Percentiles rank a stretch among this genome's conserved stretches.
Evolutionary conservation across 2,329 filamentous ascomycete genomes (phyloP).

Genomic region (Botrytis paeoniae): DNA sequence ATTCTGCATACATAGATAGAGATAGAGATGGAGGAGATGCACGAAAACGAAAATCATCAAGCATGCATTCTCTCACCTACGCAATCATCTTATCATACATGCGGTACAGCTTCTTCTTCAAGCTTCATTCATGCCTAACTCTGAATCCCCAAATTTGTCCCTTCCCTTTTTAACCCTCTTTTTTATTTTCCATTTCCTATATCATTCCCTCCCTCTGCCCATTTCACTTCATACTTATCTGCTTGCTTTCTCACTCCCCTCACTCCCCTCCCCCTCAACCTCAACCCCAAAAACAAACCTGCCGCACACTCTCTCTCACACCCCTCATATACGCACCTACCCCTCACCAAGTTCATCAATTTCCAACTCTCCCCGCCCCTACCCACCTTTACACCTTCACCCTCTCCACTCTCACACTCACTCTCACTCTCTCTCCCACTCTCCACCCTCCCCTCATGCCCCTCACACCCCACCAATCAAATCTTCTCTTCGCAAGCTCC

Average conservation of each 20-base stretch:
- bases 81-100: neutral
- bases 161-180: neutral
- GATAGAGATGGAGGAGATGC: neutral
- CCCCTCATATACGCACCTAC: neutral
- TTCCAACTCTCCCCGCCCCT: neutral
- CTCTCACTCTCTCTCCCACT: neutral
- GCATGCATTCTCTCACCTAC: neutral
- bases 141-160: accelerated
- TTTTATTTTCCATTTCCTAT: neutral
- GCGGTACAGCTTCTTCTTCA: too few species aligned
- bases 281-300: neutral
- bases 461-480: neutral
- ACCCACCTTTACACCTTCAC: neutral
- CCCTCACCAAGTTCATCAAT: neutral
- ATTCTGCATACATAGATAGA: neutral
- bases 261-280: too few species aligned
- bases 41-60: neutral
- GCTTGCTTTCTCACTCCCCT: neutral
- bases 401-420: neutral
- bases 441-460: neutral
- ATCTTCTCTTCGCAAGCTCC: neutral
- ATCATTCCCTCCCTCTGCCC: neutral
- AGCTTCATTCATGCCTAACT: neutral
- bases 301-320: neutral
- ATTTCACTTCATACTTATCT: neutral